Conservation (phyloP, 2,329 filamentous ascomycete genomes). For the Aspergillus niger region DNA sequence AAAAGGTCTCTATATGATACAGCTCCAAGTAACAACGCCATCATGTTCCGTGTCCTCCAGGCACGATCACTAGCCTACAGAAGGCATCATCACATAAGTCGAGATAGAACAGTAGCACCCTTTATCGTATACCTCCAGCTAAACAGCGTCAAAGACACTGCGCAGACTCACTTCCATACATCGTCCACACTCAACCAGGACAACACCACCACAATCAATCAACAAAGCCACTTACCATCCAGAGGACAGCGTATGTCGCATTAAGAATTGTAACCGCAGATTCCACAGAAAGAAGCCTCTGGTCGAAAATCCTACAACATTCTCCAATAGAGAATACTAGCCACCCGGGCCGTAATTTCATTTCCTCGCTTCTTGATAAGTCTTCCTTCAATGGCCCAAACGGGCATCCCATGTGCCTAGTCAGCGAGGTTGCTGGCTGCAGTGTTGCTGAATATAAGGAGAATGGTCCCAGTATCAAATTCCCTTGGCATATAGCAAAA, state of each 20-base stretch:
- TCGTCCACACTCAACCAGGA: no score
- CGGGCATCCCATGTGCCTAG: background rate
- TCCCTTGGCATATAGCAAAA: background rate
- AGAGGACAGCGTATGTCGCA: slow-evolving; percentile 1
- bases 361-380: background rate
- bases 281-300: background rate
- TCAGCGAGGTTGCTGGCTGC: background rate
- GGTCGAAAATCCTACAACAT: background rate
- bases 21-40: no score
- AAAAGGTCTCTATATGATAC: no score
- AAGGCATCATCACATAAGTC: no score
- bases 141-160: no score
- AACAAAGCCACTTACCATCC: slow-evolving; percentile 34
- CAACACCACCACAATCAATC: no score
- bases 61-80: no score
- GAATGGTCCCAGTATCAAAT: background rate
- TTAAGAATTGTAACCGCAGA: background rate
- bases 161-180: no score
- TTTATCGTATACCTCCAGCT: no score
- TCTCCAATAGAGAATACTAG: background rate
- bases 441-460: background rate
- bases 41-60: no score
- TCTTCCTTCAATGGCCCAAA: background rate
- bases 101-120: no score
- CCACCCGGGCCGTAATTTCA: background rate